A percentile compares a stretch with the other conserved stretches of the same genome.
Conservation (phyloP, 257 asterid species). For the Echites panduratus region DNA sequence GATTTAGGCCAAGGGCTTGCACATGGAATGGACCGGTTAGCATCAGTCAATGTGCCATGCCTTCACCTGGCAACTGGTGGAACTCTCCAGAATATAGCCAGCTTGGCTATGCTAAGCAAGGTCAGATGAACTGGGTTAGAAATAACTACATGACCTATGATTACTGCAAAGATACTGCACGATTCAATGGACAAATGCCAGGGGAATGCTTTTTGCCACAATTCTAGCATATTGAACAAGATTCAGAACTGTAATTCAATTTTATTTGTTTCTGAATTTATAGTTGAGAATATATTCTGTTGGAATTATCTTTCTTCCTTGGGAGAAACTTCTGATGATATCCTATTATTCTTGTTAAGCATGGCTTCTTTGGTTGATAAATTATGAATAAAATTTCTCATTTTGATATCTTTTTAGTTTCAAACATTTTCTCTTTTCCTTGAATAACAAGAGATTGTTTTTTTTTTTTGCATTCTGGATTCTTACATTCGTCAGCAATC, state of each 20-base stretch:
- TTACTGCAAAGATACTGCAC: constrained; percentile 47
- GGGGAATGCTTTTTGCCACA: constrained; percentile 52
- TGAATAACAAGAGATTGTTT: constrained; percentile 1
- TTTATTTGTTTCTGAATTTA: not conserved
- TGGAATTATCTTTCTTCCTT: not conserved
- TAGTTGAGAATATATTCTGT: not conserved
- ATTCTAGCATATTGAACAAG: constrained; percentile 16
- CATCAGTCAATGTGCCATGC: constrained; percentile 26
- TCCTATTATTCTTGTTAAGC: not conserved
- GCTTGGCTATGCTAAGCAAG: constrained; percentile 26
- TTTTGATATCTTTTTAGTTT: constrained; percentile 3
- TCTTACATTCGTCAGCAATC: not conserved
- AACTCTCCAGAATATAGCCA: constrained; percentile 21
- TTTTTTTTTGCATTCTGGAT: not conserved
- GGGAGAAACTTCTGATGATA: not conserved
- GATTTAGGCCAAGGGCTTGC: constrained; percentile 45
- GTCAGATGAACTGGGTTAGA: constrained; percentile 41
- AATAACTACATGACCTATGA: constrained; percentile 47
- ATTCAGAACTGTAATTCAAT: not conserved
- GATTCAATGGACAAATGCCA: constrained; percentile 43
- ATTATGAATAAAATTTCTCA: constrained; percentile 3
- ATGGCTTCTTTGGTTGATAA: not conserved
- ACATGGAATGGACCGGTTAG: constrained; percentile 27
- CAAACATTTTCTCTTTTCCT: constrained; percentile 6
- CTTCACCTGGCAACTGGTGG: constrained; percentile 38